Conservation (phyloP, 2,329 filamentous ascomycete genomes). For the Aspergillus spinulosporus region DNA sequence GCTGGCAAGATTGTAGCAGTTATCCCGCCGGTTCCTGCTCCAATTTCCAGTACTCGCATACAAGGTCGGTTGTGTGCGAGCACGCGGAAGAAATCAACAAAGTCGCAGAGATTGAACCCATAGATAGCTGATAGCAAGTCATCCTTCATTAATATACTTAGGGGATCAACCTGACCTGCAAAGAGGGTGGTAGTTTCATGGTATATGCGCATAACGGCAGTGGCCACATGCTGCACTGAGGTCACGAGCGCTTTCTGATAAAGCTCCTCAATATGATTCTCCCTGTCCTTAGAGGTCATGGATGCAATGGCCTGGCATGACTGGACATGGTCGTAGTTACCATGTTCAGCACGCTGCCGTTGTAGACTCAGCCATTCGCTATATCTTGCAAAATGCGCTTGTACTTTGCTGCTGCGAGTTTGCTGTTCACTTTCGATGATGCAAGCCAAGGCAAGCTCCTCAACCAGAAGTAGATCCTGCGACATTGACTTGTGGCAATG, state of each 20-base stretch:
- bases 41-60: constrained; percentile 30
- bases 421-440: not conserved
- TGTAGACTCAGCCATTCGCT: not conserved
- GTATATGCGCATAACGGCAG: not conserved
- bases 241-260: not conserved
- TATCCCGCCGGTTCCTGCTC: constrained; percentile 33
- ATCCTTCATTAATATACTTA: constrained; percentile 24
- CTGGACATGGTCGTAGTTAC: not conserved
- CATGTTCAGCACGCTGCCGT: not conserved
- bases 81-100: constrained; percentile 16
- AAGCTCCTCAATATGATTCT: not conserved
- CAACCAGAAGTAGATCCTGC: not conserved
- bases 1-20: constrained; percentile 24
- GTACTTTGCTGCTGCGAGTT: not conserved
- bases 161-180: constrained; percentile 5
- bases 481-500: not conserved
- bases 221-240: not conserved
- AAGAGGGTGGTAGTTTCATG: not conserved
- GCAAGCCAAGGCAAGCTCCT: constrained; percentile 2
- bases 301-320: constrained; percentile 1
- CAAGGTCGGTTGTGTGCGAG: constrained; percentile 28
- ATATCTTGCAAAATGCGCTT: not conserved
- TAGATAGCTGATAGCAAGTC: constrained; percentile 13
- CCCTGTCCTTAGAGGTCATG: not conserved
- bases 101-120: not conserved